Percentiles rank a stretch among this genome's conserved stretches.
These are phyloP conservation scores for Hortiboletus flavorubellus DNA, from an alignment of 768 basidiomycete genomes.

Conservation along the genomic window DNA sequence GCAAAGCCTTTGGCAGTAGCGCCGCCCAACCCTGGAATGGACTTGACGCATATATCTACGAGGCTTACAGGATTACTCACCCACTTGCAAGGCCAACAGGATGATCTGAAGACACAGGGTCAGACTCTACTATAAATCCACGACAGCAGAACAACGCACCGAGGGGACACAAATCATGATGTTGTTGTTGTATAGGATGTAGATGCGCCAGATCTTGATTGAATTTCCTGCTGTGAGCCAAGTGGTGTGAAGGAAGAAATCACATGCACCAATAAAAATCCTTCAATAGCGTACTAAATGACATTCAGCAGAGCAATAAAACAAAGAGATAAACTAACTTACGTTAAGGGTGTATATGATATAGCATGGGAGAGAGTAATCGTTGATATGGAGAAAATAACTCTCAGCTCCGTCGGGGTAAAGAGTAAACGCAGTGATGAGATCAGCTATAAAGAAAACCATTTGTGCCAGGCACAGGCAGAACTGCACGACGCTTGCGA, in stretches of 20 bases:
- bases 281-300: slow-evolving; percentile 17
- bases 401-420: background rate
- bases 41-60: background rate
- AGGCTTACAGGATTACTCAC: slow-evolving; percentile 1
- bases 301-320: background rate
- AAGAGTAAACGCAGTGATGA: background rate
- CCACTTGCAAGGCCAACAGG: slow-evolving; percentile 13
- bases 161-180: slow-evolving; percentile 17
- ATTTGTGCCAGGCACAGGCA: slow-evolving; percentile 9
- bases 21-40: slow-evolving; percentile 6
- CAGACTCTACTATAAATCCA: background rate
- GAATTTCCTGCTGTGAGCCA: background rate
- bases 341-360: slow-evolving; percentile 19
- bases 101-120: slow-evolving; percentile 1
- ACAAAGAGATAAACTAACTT: background rate
- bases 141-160: slow-evolving; percentile 5
- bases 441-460: background rate
- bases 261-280: slow-evolving; percentile 15
- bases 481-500: slow-evolving; percentile 15
- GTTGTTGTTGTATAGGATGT: slow-evolving; percentile 9
- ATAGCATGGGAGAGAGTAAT: slow-evolving; percentile 10
- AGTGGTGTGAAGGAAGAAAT: background rate
- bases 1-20: slow-evolving; percentile 10
- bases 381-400: background rate
- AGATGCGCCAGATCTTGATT: slow-evolving; percentile 26